Percentiles rank a stretch among this genome's conserved stretches.
These are phyloP conservation scores for Filosporella fistucella DNA, from an alignment of 495 filamentous ascomycete genomes.

Conservation along the genomic window DNA sequence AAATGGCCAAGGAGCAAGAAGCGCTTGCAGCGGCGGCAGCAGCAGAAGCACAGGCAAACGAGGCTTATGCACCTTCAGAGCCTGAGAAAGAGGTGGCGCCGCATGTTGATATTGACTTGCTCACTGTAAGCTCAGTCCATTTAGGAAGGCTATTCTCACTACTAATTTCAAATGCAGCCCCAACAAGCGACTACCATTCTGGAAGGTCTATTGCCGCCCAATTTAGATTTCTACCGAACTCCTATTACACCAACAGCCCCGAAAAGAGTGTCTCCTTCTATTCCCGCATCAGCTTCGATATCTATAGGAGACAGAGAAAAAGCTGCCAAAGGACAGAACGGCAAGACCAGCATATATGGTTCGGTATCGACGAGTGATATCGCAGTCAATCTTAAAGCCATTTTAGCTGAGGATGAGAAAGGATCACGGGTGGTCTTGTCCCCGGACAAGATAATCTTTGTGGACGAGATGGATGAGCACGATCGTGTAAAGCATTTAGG, in stretches of 20 bases:
- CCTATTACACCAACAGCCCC: slow-evolving; percentile 32
- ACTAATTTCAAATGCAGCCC: slow-evolving; percentile 30
- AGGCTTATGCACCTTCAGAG: too few species aligned
- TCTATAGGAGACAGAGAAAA: slow-evolving; percentile 20
- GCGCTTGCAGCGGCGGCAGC: background rate
- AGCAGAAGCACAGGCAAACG: background rate
- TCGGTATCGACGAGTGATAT: slow-evolving; percentile 53
- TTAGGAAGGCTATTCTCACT: background rate
- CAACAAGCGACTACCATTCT: slow-evolving; percentile 42
- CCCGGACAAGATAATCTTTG: slow-evolving; percentile 48
- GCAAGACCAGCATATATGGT: slow-evolving; percentile 44
- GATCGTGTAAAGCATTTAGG: slow-evolving; percentile 52
- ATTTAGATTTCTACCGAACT: slow-evolving; percentile 48
- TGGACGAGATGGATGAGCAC: slow-evolving; percentile 28
- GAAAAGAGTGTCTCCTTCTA: slow-evolving; percentile 18
- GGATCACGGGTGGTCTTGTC: slow-evolving; percentile 42
- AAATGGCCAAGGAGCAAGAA: background rate
- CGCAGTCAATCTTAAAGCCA: slow-evolving; percentile 37
- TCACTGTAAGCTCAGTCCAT: slow-evolving; percentile 7
- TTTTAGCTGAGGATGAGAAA: slow-evolving; percentile 42
- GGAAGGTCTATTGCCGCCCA: slow-evolving; percentile 38
- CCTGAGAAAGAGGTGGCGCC: background rate
- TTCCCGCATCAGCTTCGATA: slow-evolving; percentile 25
- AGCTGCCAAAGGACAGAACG: slow-evolving; percentile 18
- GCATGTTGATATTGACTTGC: slow-evolving; percentile 6